Evolutionary conservation across 345 rosid species (phyloP).

Genomic region (Arabis alpina): DNA sequence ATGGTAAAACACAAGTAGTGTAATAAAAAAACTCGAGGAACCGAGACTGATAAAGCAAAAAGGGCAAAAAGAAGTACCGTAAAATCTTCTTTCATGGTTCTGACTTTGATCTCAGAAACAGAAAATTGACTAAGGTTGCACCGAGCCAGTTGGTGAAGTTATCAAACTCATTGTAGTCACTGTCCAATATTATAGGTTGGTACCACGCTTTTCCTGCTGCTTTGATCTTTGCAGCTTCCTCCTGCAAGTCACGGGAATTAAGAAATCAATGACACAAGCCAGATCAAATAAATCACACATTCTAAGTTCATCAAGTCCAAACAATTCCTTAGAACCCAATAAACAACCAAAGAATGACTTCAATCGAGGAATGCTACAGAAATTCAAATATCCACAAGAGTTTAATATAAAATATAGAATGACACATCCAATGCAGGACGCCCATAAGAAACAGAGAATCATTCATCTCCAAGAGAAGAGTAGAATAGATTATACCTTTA

Average conservation of each 20-base stretch:
- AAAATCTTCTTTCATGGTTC: no score
- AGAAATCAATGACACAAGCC: background rate
- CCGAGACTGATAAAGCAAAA: background rate
- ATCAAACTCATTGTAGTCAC: slow-evolving; percentile 74
- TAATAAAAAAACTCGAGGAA: background rate
- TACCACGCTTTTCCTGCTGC: slow-evolving; percentile 88
- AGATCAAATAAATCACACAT: background rate
- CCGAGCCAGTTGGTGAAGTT: slow-evolving; percentile 76
- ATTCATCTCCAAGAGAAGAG: no score
- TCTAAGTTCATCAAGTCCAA: slow-evolving; percentile 19
- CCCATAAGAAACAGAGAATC: no score
- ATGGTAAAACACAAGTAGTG: background rate
- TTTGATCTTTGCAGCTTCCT: slow-evolving; percentile 63
- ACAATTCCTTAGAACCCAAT: background rate
- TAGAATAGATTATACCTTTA: no score
- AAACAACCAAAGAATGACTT: background rate
- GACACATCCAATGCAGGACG: no score
- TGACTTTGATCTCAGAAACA: no score
- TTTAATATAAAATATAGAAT: no score
- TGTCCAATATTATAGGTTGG: slow-evolving; percentile 69
- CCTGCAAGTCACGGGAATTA: slow-evolving; percentile 43
- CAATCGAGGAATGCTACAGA: no score
- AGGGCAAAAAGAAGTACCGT: no score
- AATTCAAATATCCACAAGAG: no score
- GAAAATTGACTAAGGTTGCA: slow-evolving; percentile 3